phyloP scores from a whole-genome alignment of 1,284 basidiomycete genomes.

The Fomitopsis palustris region DNA sequence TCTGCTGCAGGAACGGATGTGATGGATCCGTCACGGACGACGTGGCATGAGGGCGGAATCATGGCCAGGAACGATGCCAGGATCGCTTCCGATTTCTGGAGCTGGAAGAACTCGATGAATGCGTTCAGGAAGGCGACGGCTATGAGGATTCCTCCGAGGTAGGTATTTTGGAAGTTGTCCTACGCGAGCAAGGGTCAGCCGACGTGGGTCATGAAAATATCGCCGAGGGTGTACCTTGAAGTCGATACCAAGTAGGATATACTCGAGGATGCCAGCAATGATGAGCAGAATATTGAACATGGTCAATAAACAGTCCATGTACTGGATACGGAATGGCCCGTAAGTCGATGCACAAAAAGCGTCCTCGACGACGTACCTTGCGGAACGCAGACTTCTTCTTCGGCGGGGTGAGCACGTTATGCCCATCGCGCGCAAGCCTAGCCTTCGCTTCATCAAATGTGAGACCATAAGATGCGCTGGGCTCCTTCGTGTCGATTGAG shows the following conservation, averaged over 20 bases:
- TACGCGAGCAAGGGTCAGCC: conserved; percentile 18
- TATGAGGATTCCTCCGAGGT: conserved; percentile 66
- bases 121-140: conserved; percentile 69
- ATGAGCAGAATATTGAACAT: conserved; percentile 71
- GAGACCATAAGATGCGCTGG: conserved; percentile 48
- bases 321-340: conserved; percentile 34
- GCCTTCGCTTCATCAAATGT: conserved; percentile 48
- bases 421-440: conserved; percentile 52
- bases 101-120: conserved; percentile 68
- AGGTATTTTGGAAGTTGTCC: conserved; percentile 63
- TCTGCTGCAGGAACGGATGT: conserved; percentile 56
- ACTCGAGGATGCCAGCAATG: conserved; percentile 60
- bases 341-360: conserved; percentile 3
- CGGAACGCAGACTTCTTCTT: conserved; percentile 62
- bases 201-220: background rate
- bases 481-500: conserved; percentile 50
- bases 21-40: conserved; percentile 59
- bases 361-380: conserved; percentile 40
- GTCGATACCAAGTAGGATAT: conserved; percentile 58
- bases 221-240: conserved; percentile 43
- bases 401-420: conserved; percentile 62
- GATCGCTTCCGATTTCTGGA: conserved; percentile 69
- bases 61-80: conserved; percentile 68
- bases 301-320: conserved; percentile 57
- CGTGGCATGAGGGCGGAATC: conserved; percentile 66